Evolutionary conservation across 208 protist species (phyloP), one percentile per base, ranked within the genome.

Genomic region (Lotmaria passim): DNA sequence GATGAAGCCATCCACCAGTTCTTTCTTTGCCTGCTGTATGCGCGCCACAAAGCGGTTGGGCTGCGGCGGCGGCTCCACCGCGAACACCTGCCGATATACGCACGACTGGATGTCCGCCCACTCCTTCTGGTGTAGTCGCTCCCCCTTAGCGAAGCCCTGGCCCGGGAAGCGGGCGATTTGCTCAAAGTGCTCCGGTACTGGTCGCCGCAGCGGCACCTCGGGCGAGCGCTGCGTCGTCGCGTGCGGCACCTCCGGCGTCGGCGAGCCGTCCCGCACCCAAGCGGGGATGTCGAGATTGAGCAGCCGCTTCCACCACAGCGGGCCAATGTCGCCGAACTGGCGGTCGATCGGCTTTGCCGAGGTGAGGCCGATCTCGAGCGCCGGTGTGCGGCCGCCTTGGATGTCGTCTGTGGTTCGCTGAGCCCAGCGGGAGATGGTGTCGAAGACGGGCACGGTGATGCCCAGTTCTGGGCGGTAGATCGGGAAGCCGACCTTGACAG

Each of bases 81-180:
- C 56, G 31, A 78, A 81, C 0, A 81, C 15, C 19, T 53, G 51
- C 7, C 24, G 53, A 26, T 30, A 80, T 12, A 86, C 73, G 48
- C 63, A 47, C 0, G 41, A 15, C 52, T 67, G 64, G 19, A 86
- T 75, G 2, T 51, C 56, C 31, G 28, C 21, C 67, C 75, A 81
- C 67, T 84, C 75, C 11, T 47, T 21, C 34, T 60, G 71, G 14
- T 46, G 36, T 41, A 87, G 51, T 5, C 60, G 64, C 69, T 84
- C 79, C 14, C 56, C 41, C 34, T 81, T 82, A 6, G 69, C 68
- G 55, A 80, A 86, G 24, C 81, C 81, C 58, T 86, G 81, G 0
- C 75, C 81, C 19, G 75, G 81, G 39, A 86, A 86, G 26, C 71
- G 75, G 21, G 81, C 69, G 6, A 79, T 46, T 58, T 86, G 75